Conservation (phyloP, 2,329 filamentous ascomycete species). For the Neonectria sp. region DNA sequence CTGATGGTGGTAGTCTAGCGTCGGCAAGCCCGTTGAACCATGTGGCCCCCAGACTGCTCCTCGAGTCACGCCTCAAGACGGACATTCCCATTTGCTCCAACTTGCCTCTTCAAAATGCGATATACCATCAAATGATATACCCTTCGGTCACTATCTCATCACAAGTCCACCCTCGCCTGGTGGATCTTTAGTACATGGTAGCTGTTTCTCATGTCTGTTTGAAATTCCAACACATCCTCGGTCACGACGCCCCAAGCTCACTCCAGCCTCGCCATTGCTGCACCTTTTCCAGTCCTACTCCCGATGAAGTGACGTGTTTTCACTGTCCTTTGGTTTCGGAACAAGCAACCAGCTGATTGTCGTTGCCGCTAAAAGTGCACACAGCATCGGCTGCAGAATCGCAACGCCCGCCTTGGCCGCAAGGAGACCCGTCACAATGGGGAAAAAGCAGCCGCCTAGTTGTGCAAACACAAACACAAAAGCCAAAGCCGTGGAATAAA, state of each 20-base stretch:
- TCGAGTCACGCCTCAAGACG: not conserved
- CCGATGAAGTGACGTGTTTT: conserved; percentile 51
- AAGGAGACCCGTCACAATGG: conserved; percentile 68
- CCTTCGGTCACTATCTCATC: not conserved
- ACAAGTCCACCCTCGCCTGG: not conserved
- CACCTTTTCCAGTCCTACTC: conserved; percentile 45
- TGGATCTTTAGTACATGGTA: not conserved
- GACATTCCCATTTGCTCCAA: not conserved
- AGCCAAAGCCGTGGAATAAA: conserved; percentile 55
- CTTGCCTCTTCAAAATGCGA: not conserved
- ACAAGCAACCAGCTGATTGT: conserved; percentile 63
- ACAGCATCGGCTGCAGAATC: conserved; percentile 67
- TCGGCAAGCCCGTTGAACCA: not conserved
- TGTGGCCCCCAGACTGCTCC: not conserved
- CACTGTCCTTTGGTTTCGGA: conserved; percentile 52
- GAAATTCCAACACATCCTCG: not conserved
- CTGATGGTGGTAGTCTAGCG: not conserved
- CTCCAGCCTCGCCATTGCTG: not conserved
- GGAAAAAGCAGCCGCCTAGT: conserved; percentile 69
- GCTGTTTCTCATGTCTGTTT: not conserved
- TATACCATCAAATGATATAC: not conserved
- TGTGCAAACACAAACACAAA: conserved; percentile 73
- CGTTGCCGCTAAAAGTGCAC: conserved; percentile 63
- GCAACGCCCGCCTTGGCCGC: conserved; percentile 61
- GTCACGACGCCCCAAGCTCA: not conserved